Evolutionary conservation across 225 moss, liverwort and hornwort genomes (phyloP), one percentile per base, ranked within the genome.

Genomic region (Thuidium tamariscinum): DNA sequence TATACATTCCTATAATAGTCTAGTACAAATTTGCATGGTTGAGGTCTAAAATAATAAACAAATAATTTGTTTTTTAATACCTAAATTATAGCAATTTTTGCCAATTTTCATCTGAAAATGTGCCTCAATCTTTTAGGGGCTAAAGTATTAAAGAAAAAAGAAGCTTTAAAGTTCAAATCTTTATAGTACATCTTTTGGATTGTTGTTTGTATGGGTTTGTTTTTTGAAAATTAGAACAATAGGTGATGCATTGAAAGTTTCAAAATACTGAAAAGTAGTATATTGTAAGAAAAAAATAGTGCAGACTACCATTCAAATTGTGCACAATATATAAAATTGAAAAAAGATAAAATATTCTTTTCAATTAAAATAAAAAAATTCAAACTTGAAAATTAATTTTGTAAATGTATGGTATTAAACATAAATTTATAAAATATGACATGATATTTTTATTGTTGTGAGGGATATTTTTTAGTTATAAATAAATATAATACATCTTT

Each of bases 101-200:
- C 13, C 1, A 4, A 21, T 48, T n/a, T n/a, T n/a, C n/a, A n/a
- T n/a, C n/a, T n/a, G n/a, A n/a, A n/a, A n/a, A 51, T 74, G 13
- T 48, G 7, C 19, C 7, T 73, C 0, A 1, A 0, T 32, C 32
- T 3, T 20, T 20, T 32, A 49, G 0, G 1, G 0, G 1, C 7
- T 49, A 13, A 32, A 52, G 3, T 8, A 22, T n/a, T 23, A 52
- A 14, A 5, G 5, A 52, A 51, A 22, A 34, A 1, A n/a, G 5
- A 52, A n/a, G 22, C 22, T 14, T 52, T 13, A 13, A n/a, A n/a
- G 14, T n/a, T 52, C 3, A n/a, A n/a, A 75, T 52, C 14, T 23
- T 23, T 2, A 15, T 21, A 52, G 14, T 0, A 5, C 5, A 52
- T n/a, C 3, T 22, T 74, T 75, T n/a, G 1, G 0, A 22, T 74